Evolutionary conservation across 192 early-diverging fungal genomes (phyloP).

Genomic region (Dimargaris xerosporica): DNA sequence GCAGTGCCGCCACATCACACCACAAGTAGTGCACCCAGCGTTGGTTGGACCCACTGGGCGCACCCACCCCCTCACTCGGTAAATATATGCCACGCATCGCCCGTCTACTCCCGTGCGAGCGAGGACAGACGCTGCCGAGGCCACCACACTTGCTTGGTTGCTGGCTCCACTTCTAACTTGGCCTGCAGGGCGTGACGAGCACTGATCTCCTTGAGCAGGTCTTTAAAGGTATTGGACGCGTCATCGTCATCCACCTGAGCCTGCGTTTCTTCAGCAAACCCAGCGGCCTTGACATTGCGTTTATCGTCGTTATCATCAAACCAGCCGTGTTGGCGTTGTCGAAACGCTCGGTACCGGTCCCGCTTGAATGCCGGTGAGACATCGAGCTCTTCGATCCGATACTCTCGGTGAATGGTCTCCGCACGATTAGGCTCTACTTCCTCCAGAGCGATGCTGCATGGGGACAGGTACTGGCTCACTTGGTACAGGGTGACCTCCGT

Average conservation of each 20-base stretch:
- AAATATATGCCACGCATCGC: no score
- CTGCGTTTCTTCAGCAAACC: background rate
- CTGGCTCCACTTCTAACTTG: conserved; percentile 23
- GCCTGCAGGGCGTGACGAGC: background rate
- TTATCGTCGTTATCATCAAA: conserved; percentile 4
- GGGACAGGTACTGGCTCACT: background rate
- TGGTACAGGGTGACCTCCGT: conserved; percentile 1
- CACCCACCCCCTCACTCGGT: no score
- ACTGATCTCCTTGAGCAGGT: conserved; percentile 16
- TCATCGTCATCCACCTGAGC: conserved; percentile 14
- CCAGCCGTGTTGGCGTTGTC: conserved; percentile 5
- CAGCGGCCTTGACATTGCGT: background rate
- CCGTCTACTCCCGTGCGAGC: no score
- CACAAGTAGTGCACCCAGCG: no score
- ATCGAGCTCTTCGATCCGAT: background rate
- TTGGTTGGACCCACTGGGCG: no score
- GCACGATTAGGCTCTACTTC: conserved; percentile 16
- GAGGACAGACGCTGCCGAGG: no score
- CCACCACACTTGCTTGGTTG: no score
- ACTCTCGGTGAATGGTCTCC: background rate
- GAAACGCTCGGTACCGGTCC: conserved; percentile 18
- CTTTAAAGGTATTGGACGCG: conserved; percentile 22
- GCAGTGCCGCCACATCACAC: no score
- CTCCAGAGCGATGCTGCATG: conserved; percentile 12
- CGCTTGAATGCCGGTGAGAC: conserved; percentile 4